phyloP scores from a whole-genome alignment of 345 rosid species.

The Melaleuca alternifolia region DNA sequence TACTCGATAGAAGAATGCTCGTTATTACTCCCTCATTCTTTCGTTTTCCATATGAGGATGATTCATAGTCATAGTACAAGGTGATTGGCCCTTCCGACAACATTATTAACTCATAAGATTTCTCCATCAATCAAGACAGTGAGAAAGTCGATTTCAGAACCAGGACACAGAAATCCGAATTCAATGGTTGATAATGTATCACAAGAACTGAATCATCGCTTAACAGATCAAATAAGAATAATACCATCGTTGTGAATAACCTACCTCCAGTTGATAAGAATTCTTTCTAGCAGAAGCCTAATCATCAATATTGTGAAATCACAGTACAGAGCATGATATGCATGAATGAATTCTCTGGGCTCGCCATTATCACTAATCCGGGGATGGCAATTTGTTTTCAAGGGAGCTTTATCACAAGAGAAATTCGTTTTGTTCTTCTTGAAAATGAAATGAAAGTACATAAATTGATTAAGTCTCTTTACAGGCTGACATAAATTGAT shows the following conservation, averaged over 20 bases:
- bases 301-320: not conserved
- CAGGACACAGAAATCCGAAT: not conserved
- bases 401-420: not conserved
- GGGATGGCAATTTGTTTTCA: not conserved
- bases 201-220: not conserved
- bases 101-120: not conserved
- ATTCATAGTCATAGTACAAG: not conserved
- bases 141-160: not conserved
- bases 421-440: too few species aligned
- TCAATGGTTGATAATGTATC: not conserved
- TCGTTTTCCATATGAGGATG: not conserved
- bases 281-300: not conserved
- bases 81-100: not conserved
- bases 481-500: too few species aligned
- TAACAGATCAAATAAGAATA: not conserved
- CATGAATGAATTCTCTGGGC: not conserved
- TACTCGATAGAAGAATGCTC: not conserved
- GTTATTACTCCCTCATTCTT: not conserved
- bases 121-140: not conserved
- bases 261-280: not conserved
- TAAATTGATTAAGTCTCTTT: too few species aligned
- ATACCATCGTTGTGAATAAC: not conserved
- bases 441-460: too few species aligned
- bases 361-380: not conserved
- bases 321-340: not conserved